phyloP scores from a whole-genome alignment of 1,139 yeast species.

The Magnusiomyces suaveolens region DNA sequence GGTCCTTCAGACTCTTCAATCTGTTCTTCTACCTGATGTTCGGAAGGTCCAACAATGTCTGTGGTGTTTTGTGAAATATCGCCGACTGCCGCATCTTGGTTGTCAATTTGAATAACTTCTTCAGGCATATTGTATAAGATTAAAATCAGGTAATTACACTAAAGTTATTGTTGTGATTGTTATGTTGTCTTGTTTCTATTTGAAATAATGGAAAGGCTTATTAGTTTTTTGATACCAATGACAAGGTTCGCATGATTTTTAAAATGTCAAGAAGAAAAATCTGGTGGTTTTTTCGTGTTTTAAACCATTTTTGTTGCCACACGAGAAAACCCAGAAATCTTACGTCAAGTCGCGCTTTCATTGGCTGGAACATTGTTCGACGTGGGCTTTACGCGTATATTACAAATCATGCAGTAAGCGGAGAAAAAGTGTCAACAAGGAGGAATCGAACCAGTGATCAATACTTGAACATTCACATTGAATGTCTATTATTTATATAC shows the following conservation, averaged over 20 bases:
- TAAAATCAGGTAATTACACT: neutral
- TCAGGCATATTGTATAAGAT: neutral
- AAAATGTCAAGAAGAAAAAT: neutral
- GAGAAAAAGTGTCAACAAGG: neutral
- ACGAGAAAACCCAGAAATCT: neutral
- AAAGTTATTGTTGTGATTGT: neutral
- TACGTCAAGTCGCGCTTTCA: neutral
- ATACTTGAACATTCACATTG: too few relatives aligned
- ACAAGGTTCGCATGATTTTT: too few relatives aligned
- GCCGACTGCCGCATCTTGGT: neutral
- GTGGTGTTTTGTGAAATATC: conserved; percentile 3
- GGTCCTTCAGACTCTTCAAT: conserved; percentile 43
- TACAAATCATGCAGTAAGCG: neutral
- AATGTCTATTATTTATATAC: too few relatives aligned
- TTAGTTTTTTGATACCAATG: neutral
- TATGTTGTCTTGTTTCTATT: neutral
- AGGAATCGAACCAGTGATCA: neutral
- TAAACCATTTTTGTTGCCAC: neutral
- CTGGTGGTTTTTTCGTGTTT: conserved; percentile 3
- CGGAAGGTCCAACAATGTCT: conserved; percentile 3
- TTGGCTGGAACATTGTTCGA: neutral
- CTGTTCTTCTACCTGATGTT: conserved; percentile 30
- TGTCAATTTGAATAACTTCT: neutral
- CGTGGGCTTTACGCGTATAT: neutral
- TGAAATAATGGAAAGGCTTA: neutral